Evolutionary conservation across 1,284 basidiomycete species (phyloP).

Genomic region (Inonotus hispidus): DNA sequence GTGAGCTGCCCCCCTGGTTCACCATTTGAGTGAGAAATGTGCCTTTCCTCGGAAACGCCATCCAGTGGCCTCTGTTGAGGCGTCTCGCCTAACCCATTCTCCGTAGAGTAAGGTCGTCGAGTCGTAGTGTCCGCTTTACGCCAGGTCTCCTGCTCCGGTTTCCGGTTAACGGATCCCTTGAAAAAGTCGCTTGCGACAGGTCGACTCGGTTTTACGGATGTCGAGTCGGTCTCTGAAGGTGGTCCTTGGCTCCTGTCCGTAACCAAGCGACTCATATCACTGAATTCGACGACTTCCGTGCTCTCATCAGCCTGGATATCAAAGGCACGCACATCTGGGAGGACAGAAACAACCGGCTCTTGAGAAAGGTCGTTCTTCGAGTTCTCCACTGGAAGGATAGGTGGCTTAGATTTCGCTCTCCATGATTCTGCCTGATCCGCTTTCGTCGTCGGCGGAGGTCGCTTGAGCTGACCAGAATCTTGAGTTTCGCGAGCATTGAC

Average conservation of each 20-base stretch:
- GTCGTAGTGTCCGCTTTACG: background rate
- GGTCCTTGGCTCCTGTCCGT: conserved; percentile 30
- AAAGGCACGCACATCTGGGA: conserved; percentile 16
- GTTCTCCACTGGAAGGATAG: conserved; percentile 27
- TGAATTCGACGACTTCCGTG: conserved; percentile 72
- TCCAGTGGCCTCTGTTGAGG: background rate
- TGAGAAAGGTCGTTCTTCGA: conserved; percentile 18
- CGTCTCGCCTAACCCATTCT: background rate
- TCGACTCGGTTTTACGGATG: background rate
- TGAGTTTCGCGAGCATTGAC: conserved; percentile 18
- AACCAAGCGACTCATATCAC: conserved; percentile 65
- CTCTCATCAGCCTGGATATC: conserved; percentile 43
- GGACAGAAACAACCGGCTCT: background rate
- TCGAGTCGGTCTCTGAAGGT: background rate
- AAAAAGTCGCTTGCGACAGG: conserved; percentile 69
- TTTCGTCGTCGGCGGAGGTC: conserved; percentile 25
- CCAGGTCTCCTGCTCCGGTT: conserved; percentile 9
- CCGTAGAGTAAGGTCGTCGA: background rate
- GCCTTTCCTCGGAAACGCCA: background rate
- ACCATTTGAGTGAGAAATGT: background rate
- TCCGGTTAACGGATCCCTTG: conserved; percentile 32
- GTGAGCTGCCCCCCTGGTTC: background rate
- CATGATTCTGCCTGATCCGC: conserved; percentile 51
- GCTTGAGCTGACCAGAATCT: conserved; percentile 16
- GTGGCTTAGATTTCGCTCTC: conserved; percentile 45